These are phyloP conservation scores for Neoboletus magnificus DNA, from an alignment of 768 basidiomycete species.

Conservation along the genomic window DNA sequence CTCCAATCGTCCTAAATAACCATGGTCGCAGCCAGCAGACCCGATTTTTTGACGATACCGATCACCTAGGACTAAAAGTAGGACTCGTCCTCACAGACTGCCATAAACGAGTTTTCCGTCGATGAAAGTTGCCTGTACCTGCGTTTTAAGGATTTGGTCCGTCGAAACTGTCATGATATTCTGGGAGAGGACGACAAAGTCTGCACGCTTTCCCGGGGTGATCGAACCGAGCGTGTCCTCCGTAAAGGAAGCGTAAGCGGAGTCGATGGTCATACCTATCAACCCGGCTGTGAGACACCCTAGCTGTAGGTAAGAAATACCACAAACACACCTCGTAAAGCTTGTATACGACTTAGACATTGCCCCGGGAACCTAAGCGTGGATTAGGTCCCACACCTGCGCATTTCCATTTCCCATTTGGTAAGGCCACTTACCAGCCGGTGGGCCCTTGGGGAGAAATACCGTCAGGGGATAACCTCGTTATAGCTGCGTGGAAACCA, in stretches of 20 bases:
- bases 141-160: conserved; percentile 59
- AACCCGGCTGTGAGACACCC: background rate
- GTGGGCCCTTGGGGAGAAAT: conserved; percentile 75
- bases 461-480: conserved; percentile 66
- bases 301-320: background rate
- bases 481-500: conserved; percentile 86
- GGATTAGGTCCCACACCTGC: background rate
- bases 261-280: conserved; percentile 83
- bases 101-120: conserved; percentile 62
- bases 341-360: conserved; percentile 69
- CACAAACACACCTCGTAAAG: conserved; percentile 55
- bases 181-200: conserved; percentile 79
- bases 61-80: background rate
- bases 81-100: conserved; percentile 21
- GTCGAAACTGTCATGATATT: conserved; percentile 72
- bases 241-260: conserved; percentile 84
- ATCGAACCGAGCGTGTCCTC: conserved; percentile 75
- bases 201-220: conserved; percentile 73
- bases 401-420: background rate
- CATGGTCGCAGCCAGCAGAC: background rate
- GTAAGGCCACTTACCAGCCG: conserved; percentile 62
- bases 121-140: conserved; percentile 72
- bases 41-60: background rate
- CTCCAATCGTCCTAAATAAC: background rate
- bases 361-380: conserved; percentile 75